Evolutionary conservation across 1,139 yeast species (phyloP).

Genomic region (Scheffersomyces lignicola): DNA sequence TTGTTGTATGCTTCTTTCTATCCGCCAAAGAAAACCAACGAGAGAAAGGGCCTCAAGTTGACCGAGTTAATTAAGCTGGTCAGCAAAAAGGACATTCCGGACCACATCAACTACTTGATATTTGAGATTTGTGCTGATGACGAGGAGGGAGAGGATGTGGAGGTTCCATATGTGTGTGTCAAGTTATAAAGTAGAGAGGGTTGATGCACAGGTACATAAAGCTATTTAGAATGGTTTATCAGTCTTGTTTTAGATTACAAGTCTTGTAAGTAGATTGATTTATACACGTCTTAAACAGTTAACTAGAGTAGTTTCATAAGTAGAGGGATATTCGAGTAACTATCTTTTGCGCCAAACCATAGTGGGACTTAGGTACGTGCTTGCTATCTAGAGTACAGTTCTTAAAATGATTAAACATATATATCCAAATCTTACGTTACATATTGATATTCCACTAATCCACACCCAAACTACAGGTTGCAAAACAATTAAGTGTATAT

Average conservation of each 20-base stretch:
- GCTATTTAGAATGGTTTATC: too few relatives aligned
- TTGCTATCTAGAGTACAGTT: too few relatives aligned
- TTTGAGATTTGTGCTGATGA: slow-evolving; percentile 94
- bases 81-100: slow-evolving; percentile 80
- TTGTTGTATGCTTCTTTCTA: slow-evolving; percentile 89
- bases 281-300: slow-evolving; percentile 1
- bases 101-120: slow-evolving; percentile 71
- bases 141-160: slow-evolving; percentile 90
- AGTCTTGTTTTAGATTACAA: too few relatives aligned
- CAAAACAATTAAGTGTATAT: too few relatives aligned
- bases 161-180: slow-evolving; percentile 80
- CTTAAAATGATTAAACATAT: slow-evolving; percentile 1
- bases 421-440: too few relatives aligned
- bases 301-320: neutral
- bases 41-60: slow-evolving; percentile 65
- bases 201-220: too few relatives aligned
- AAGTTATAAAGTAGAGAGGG: slow-evolving; percentile 35
- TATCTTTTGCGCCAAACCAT: too few relatives aligned
- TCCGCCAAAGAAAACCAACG: slow-evolving; percentile 87
- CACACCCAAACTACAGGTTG: too few relatives aligned
- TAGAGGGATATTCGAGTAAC: too few relatives aligned
- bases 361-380: too few relatives aligned
- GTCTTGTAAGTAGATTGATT: too few relatives aligned
- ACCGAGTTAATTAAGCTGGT: slow-evolving; percentile 78
- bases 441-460: too few relatives aligned